Percentiles rank a stretch among this genome's conserved stretches.
These are phyloP conservation scores for Geum urbanum DNA, from an alignment of 306 rosid species.

Conservation along the genomic window DNA sequence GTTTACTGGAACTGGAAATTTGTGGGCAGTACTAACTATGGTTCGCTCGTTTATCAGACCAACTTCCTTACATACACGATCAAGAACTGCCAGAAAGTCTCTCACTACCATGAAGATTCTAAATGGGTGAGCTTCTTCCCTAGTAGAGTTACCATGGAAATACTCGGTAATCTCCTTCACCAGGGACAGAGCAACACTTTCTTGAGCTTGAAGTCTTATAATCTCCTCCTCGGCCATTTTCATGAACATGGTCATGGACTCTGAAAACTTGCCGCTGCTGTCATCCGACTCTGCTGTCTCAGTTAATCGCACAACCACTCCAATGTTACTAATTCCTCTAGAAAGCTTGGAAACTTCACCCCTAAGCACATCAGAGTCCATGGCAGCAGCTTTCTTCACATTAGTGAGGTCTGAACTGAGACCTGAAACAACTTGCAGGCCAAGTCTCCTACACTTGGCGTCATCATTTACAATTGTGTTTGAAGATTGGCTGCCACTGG, in stretches of 20 bases:
- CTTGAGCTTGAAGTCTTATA: slow-evolving; percentile 72
- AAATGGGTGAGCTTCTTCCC: slow-evolving; percentile 97
- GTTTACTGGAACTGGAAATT: slow-evolving; percentile 87
- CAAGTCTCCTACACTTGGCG: slow-evolving; percentile 70
- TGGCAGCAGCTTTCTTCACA: slow-evolving; percentile 89
- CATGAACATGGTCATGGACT: slow-evolving; percentile 73
- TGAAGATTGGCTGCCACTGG: slow-evolving; percentile 38
- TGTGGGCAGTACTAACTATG: slow-evolving; percentile 66
- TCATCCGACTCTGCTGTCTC: slow-evolving; percentile 35
- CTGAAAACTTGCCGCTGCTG: slow-evolving; percentile 45
- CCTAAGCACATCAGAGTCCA: slow-evolving; percentile 80
- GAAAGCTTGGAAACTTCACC: slow-evolving; percentile 79
- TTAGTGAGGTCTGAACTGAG: slow-evolving; percentile 73
- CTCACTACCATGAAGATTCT: slow-evolving; percentile 92
- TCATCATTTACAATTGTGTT: slow-evolving; percentile 50
- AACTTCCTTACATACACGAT: slow-evolving; percentile 91
- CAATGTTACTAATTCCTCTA: slow-evolving; percentile 53
- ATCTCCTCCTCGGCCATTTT: slow-evolving; percentile 77
- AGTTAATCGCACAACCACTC: slow-evolving; percentile 43
- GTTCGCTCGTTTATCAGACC: slow-evolving; percentile 79
- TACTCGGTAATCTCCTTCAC: slow-evolving; percentile 96
- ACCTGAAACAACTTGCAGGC: slow-evolving; percentile 78
- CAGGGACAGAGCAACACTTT: slow-evolving; percentile 73
- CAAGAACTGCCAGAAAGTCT: slow-evolving; percentile 69
- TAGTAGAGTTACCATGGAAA: slow-evolving; percentile 86